A percentile compares a stretch with the other conserved stretches of the same genome.
These are phyloP conservation scores for Trapa bicornis DNA, from an alignment of 345 rosid genomes.

Conservation along the genomic window DNA sequence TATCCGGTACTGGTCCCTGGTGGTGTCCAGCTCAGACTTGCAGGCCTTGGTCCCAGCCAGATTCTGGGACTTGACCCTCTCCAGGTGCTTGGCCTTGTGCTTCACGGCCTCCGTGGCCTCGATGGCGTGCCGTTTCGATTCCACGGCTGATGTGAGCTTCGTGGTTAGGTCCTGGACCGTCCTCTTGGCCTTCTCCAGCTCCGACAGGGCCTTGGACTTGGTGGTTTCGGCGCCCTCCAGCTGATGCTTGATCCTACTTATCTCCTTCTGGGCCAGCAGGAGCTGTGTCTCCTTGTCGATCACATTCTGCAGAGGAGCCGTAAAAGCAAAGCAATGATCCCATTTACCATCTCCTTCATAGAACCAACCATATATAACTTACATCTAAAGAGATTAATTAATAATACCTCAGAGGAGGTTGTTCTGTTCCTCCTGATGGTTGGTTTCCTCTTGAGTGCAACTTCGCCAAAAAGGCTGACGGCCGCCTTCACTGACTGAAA, in stretches of 20 bases:
- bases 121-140: constrained; percentile 15
- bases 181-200: constrained; percentile 12
- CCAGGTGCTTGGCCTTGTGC: constrained; percentile 37
- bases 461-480: constrained; percentile 76
- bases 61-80: constrained; percentile 33
- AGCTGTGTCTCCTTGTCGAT: constrained; percentile 20
- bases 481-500: constrained; percentile 94
- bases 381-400: neutral
- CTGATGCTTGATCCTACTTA: constrained; percentile 5
- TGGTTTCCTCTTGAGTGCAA: constrained; percentile 23
- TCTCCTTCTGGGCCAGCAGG: constrained; percentile 12
- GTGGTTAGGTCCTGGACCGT: constrained; percentile 14
- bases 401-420: constrained; percentile 27
- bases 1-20: constrained; percentile 41
- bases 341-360: no score
- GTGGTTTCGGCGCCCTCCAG: constrained; percentile 12
- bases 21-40: constrained; percentile 38
- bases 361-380: no score
- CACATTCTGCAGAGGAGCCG: constrained; percentile 13
- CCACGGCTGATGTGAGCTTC: constrained; percentile 12
- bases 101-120: constrained; percentile 14
- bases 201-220: constrained; percentile 7
- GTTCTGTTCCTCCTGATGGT: constrained; percentile 14
- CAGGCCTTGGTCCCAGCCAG: constrained; percentile 18
- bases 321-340: no score